phyloP scores from a whole-genome alignment of 768 basidiomycete species.

The Tricholoma hemisulphureum region DNA sequence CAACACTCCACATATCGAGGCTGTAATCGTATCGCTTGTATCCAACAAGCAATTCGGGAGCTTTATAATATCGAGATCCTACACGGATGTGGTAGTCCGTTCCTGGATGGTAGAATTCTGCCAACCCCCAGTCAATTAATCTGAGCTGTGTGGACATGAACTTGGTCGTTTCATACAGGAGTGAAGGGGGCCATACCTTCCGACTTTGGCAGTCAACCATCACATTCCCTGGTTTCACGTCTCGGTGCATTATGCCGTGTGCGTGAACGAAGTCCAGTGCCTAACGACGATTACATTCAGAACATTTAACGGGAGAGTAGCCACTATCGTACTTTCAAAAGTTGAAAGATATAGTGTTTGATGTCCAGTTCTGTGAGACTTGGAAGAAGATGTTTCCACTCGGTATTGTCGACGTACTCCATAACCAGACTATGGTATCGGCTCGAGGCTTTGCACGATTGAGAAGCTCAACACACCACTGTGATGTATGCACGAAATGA shows the following conservation, averaged over 20 bases:
- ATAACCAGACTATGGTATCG: conserved; percentile 66
- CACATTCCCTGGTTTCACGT: conserved; percentile 52
- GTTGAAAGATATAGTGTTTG: conserved; percentile 65
- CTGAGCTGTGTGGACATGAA: conserved; percentile 36
- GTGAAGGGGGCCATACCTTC: conserved; percentile 39
- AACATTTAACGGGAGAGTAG: neutral
- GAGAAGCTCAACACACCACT: neutral
- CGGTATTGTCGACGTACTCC: conserved; percentile 66
- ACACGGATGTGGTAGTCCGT: conserved; percentile 73
- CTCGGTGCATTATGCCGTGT: conserved; percentile 69
- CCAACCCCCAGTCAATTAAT: conserved; percentile 75
- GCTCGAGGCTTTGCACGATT: conserved; percentile 35
- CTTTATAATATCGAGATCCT: conserved; percentile 71
- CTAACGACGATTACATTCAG: conserved; percentile 12
- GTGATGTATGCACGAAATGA: neutral
- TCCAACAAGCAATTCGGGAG: conserved; percentile 68
- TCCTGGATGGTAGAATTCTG: conserved; percentile 72
- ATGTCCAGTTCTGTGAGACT: conserved; percentile 62
- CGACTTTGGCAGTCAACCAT: conserved; percentile 69
- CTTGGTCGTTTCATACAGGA: neutral
- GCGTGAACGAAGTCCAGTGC: conserved; percentile 73
- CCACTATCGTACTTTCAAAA: conserved; percentile 44
- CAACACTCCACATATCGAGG: conserved; percentile 71
- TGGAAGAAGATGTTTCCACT: conserved; percentile 61
- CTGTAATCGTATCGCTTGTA: conserved; percentile 73